phyloP scores from a whole-genome alignment of 2,329 filamentous ascomycete genomes.

The Exophiala oligosperma region DNA sequence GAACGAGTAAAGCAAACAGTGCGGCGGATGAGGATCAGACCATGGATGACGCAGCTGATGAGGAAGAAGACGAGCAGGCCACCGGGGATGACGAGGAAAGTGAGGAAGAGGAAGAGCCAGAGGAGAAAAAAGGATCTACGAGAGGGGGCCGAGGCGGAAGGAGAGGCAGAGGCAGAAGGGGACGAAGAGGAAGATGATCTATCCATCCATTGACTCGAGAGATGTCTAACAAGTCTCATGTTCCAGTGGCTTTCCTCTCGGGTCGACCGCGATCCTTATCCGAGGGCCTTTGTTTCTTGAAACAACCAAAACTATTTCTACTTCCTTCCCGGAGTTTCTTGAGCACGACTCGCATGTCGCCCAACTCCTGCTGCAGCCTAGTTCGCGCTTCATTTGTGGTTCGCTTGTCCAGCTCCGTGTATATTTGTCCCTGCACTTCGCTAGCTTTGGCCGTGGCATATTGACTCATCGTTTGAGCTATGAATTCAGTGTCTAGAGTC shows the following conservation, averaged over 20 bases:
- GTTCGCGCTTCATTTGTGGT: conserved; percentile 85
- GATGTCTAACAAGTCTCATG: neutral
- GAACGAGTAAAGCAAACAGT: conserved; percentile 32
- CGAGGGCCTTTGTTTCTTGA: conserved; percentile 61
- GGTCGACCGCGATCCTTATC: conserved; percentile 25
- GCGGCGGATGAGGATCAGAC: conserved; percentile 38
- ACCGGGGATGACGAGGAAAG: conserved; percentile 37
- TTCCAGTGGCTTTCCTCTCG: conserved; percentile 2
- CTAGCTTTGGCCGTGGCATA: conserved; percentile 83
- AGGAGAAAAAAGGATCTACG: conserved; percentile 13
- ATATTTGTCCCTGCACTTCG: conserved; percentile 84
- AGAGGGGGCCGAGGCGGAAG: neutral
- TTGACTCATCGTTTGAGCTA: conserved; percentile 86
- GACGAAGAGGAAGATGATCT: conserved; percentile 40
- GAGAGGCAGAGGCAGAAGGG: conserved; percentile 28
- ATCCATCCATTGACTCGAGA: neutral
- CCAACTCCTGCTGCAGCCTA: conserved; percentile 79
- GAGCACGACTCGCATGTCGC: conserved; percentile 82
- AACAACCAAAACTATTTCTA: conserved; percentile 84
- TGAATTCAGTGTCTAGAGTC: conserved; percentile 94
- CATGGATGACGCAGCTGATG: conserved; percentile 35
- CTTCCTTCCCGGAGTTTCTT: conserved; percentile 81
- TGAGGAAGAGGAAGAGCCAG: conserved; percentile 40
- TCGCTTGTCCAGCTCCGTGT: conserved; percentile 82
- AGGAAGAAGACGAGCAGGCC: conserved; percentile 41